Conservation (phyloP, 2,329 filamentous ascomycete genomes). For the Ophiostoma montium region DNA sequence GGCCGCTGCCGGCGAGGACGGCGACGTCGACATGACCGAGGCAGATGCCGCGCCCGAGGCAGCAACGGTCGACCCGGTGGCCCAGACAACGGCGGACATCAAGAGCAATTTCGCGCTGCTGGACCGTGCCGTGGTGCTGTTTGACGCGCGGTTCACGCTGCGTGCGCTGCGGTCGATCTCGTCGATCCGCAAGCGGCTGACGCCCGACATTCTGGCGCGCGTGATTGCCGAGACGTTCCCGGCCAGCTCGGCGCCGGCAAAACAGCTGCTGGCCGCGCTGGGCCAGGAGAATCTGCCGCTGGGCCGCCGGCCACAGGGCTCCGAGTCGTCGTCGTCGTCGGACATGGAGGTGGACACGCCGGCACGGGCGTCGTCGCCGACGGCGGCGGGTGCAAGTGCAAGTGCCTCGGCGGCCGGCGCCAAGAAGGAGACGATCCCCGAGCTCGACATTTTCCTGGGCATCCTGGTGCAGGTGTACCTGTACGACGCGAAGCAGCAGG, state of each 20-base stretch:
- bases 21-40: slow-evolving; percentile 60
- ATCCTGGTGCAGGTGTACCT: slow-evolving; percentile 79
- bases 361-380: slow-evolving; percentile 16
- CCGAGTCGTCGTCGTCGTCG: slow-evolving; percentile 15
- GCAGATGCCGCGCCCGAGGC: slow-evolving; percentile 27
- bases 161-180: slow-evolving; percentile 91
- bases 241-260: slow-evolving; percentile 38
- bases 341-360: slow-evolving; percentile 64
- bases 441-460: slow-evolving; percentile 78
- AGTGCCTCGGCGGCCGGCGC: slow-evolving; percentile 24
- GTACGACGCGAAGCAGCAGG: slow-evolving; percentile 69
- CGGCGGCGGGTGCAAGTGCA: not conserved
- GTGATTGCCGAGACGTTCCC: slow-evolving; percentile 72
- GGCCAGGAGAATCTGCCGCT: slow-evolving; percentile 53
- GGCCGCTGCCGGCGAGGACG: slow-evolving; percentile 51
- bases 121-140: slow-evolving; percentile 81
- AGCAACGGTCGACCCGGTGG: slow-evolving; percentile 43
- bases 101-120: slow-evolving; percentile 85
- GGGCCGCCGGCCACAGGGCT: slow-evolving; percentile 36
- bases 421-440: slow-evolving; percentile 65
- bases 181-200: slow-evolving; percentile 82
- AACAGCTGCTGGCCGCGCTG: slow-evolving; percentile 56
- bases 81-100: slow-evolving; percentile 63
- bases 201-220: slow-evolving; percentile 65
- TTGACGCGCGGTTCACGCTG: slow-evolving; percentile 90